phyloP scores from a whole-genome alignment of 768 basidiomycete species.

The Russula emetica region DNA sequence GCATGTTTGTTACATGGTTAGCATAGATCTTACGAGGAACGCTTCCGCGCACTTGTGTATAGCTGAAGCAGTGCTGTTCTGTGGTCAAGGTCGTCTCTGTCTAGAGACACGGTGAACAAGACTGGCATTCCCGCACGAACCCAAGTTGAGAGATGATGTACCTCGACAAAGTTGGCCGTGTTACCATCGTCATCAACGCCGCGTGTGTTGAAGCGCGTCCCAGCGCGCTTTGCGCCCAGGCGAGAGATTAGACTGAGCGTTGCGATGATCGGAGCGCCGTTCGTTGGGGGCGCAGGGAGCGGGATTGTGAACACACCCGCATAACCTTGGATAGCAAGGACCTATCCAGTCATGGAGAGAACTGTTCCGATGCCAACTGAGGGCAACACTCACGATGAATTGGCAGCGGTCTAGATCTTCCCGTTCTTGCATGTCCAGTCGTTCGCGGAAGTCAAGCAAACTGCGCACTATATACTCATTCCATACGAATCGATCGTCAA shows the following conservation, averaged over 20 bases:
- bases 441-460: constrained; percentile 81
- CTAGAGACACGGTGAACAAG: constrained; percentile 38
- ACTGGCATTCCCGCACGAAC: neutral
- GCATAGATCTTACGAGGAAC: constrained; percentile 72
- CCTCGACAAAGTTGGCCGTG: constrained; percentile 96
- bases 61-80: constrained; percentile 83
- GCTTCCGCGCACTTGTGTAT: constrained; percentile 90
- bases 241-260: constrained; percentile 81
- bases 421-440: constrained; percentile 64
- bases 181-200: constrained; percentile 95
- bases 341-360: constrained; percentile 39
- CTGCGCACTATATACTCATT: constrained; percentile 88
- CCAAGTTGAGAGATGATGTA: constrained; percentile 33
- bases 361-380: constrained; percentile 15
- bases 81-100: constrained; percentile 90
- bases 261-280: constrained; percentile 66
- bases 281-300: constrained; percentile 67
- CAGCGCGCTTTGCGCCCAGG: constrained; percentile 91
- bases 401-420: constrained; percentile 76
- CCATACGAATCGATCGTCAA: constrained; percentile 90
- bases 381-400: constrained; percentile 61
- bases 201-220: constrained; percentile 94
- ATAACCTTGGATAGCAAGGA: constrained; percentile 92
- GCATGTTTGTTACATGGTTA: constrained; percentile 10
- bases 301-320: constrained; percentile 80